A percentile compares a stretch with the other conserved stretches of the same genome.
These are phyloP conservation scores for Canariomyces notabilis DNA, from an alignment of 2,329 filamentous ascomycete species.

Conservation along the genomic window DNA sequence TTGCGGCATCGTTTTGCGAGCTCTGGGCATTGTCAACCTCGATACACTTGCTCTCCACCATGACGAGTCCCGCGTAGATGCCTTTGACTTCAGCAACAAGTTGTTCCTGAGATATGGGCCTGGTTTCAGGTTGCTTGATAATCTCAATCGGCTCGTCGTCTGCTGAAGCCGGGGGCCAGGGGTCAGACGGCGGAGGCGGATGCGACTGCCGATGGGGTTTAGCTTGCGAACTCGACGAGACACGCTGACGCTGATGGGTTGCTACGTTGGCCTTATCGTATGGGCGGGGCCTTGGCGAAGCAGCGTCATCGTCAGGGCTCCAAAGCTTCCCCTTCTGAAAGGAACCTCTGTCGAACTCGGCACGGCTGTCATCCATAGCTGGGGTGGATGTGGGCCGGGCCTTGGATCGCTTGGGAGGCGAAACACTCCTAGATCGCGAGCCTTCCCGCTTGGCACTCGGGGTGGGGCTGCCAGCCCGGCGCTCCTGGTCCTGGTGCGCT, in stretches of 20 bases:
- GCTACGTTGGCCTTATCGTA: conserved; percentile 22
- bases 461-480: conserved; percentile 11
- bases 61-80: conserved; percentile 76
- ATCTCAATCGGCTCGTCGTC: conserved; percentile 21
- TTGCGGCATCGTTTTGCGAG: conserved; percentile 37
- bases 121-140: conserved; percentile 53
- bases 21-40: conserved; percentile 67
- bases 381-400: conserved; percentile 5
- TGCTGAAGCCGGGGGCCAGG: conserved; percentile 1
- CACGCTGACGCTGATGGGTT: conserved; percentile 15
- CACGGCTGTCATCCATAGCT: not conserved
- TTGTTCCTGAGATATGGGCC: conserved; percentile 71
- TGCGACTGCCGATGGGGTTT: conserved; percentile 13
- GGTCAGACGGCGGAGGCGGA: not conserved
- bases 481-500: conserved; percentile 1
- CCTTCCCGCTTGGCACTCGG: conserved; percentile 18
- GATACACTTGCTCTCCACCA: conserved; percentile 85
- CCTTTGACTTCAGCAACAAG: conserved; percentile 75
- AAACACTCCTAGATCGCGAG: conserved; percentile 14
- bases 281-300: conserved; percentile 9
- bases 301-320: conserved; percentile 16
- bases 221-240: conserved; percentile 9
- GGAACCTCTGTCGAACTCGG: conserved; percentile 17
- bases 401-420: conserved; percentile 20
- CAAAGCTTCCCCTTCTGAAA: conserved; percentile 19